These are phyloP conservation scores for Elsinoe necatrix DNA, from an alignment of 2,329 filamentous ascomycete species.

Conservation along the genomic window DNA sequence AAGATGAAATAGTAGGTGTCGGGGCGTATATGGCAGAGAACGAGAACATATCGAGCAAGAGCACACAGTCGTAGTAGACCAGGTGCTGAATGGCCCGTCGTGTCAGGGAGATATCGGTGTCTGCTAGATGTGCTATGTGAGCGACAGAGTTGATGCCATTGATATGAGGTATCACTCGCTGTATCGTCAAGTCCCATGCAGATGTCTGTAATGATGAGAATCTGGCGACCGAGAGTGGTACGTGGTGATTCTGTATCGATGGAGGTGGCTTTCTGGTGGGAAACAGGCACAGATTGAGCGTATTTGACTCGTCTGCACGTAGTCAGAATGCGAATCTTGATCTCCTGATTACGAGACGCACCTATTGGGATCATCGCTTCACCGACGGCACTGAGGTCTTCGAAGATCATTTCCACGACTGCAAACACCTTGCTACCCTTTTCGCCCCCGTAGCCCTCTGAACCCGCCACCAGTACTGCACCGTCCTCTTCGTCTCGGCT, in stretches of 20 bases:
- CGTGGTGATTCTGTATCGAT: slow-evolving; percentile 76
- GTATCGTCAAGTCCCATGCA: slow-evolving; percentile 69
- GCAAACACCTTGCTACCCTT: slow-evolving; percentile 45
- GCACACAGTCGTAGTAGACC: slow-evolving; percentile 82
- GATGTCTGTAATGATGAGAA: slow-evolving; percentile 46
- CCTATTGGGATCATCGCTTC: slow-evolving; percentile 98
- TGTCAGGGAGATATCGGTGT: slow-evolving; percentile 78
- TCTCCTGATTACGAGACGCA: slow-evolving; percentile 36
- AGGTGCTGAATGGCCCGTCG: slow-evolving; percentile 81
- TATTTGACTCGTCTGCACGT: slow-evolving; percentile 72
- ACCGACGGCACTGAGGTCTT: slow-evolving; percentile 92
- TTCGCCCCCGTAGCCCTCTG: slow-evolving; percentile 25
- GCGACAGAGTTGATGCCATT: slow-evolving; percentile 87
- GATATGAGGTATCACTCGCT: slow-evolving; percentile 73
- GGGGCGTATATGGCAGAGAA: slow-evolving; percentile 87
- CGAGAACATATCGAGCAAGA: slow-evolving; percentile 90
- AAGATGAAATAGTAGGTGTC: slow-evolving; percentile 67
- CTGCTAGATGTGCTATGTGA: slow-evolving; percentile 73
- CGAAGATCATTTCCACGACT: slow-evolving; percentile 77
- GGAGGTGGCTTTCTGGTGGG: slow-evolving; percentile 70
- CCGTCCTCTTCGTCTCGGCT: slow-evolving; percentile 47
- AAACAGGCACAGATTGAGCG: slow-evolving; percentile 93
- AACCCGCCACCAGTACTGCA: slow-evolving; percentile 24
- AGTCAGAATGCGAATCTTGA: slow-evolving; percentile 9
- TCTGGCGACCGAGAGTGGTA: slow-evolving; percentile 63